Percentiles rank a stretch among this genome's conserved stretches.
phyloP scores from a whole-genome alignment of 345 rosid species.

The Populus euphratica region DNA sequence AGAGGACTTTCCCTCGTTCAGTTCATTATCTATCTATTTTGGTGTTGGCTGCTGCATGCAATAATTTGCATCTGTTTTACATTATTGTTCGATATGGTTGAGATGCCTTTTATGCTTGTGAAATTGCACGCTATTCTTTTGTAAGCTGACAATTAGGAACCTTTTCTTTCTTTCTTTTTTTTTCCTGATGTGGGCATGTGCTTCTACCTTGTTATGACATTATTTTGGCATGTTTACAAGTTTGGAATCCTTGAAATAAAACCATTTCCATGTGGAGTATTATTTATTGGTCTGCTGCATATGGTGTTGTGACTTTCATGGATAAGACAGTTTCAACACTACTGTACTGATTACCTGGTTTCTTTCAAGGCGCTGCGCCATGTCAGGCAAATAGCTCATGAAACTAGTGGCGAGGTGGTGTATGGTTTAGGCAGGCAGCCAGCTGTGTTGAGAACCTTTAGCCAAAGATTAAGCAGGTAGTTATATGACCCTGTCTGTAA shows the following conservation, averaged over 20 bases:
- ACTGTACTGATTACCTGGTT: constrained; percentile 17
- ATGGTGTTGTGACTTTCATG: background rate
- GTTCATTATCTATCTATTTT: background rate
- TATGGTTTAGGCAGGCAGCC: constrained; percentile 96
- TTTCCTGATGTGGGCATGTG: background rate
- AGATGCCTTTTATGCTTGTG: background rate
- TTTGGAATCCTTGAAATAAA: no score
- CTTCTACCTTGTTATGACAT: background rate
- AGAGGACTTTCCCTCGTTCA: background rate
- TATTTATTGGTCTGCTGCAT: background rate
- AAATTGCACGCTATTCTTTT: background rate
- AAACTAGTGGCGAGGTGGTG: constrained; percentile 92
- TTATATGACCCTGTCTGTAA: background rate
- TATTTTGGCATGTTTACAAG: background rate
- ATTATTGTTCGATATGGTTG: background rate
- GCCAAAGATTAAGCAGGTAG: constrained; percentile 95
- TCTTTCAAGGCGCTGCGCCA: constrained; percentile 69
- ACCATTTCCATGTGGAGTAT: background rate
- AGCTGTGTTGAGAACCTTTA: constrained; percentile 86
- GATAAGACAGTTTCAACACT: constrained; percentile 3
- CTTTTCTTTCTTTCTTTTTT: background rate
- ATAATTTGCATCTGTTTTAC: background rate
- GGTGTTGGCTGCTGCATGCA: background rate
- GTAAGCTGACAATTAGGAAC: background rate
- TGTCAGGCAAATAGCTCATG: constrained; percentile 87